Evolutionary conservation across 2,329 filamentous ascomycete species (phyloP).

Genomic region (Nigrograna mackinnonii): DNA sequence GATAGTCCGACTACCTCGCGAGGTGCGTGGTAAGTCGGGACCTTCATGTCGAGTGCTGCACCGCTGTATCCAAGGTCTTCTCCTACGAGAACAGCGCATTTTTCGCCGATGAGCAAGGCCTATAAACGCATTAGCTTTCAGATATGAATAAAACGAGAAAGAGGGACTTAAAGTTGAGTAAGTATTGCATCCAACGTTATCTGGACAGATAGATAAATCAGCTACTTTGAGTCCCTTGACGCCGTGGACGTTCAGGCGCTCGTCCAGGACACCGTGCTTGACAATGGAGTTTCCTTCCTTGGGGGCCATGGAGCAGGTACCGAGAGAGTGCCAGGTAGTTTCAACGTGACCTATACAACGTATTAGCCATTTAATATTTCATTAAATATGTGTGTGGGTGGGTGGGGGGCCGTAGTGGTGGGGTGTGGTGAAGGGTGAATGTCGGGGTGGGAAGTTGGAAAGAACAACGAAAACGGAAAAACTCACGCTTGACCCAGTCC

Average conservation of each 20-base stretch:
- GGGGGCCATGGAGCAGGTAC: slow-evolving; percentile 78
- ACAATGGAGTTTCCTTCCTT: slow-evolving; percentile 77
- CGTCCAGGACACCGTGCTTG: slow-evolving; percentile 77
- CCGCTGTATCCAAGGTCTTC: slow-evolving; percentile 78
- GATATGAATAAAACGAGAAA: no score
- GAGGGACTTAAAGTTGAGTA: no score
- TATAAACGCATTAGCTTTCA: no score
- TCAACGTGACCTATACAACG: slow-evolving; percentile 68
- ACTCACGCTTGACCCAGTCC: slow-evolving; percentile 58
- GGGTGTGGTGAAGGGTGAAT: no score
- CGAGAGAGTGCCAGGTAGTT: slow-evolving; percentile 72
- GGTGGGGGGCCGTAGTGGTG: no score
- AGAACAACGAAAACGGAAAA: background rate
- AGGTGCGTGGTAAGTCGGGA: slow-evolving; percentile 54
- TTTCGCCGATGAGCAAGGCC: slow-evolving; percentile 76
- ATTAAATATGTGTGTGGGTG: no score
- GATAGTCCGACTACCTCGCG: slow-evolving; percentile 47
- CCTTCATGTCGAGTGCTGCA: slow-evolving; percentile 75
- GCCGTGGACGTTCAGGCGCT: slow-evolving; percentile 76
- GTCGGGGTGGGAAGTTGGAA: background rate
- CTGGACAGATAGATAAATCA: slow-evolving; percentile 75
- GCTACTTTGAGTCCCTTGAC: slow-evolving; percentile 78
- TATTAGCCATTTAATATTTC: no score
- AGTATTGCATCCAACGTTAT: slow-evolving; percentile 68
- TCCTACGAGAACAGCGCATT: slow-evolving; percentile 69